phyloP scores from a whole-genome alignment of 768 basidiomycete genomes.

The Pilatotrama ljubarskyi region DNA sequence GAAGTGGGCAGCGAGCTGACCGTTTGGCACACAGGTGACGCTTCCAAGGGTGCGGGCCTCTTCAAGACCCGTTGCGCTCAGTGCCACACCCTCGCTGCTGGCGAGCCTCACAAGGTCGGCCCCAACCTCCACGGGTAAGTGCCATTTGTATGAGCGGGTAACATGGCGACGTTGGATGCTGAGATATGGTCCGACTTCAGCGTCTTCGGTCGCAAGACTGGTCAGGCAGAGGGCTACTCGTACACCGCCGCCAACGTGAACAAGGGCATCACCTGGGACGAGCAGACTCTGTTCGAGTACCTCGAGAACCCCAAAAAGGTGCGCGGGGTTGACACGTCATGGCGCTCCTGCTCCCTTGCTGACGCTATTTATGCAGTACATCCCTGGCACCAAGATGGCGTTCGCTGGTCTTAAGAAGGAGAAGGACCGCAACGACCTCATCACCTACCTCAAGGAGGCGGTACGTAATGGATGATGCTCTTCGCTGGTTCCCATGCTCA shows the following conservation, averaged over 20 bases:
- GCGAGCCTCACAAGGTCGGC: slow-evolving; percentile 86
- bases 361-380: slow-evolving; percentile 55
- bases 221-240: slow-evolving; percentile 81
- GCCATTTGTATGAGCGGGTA: background rate
- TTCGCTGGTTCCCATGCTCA: background rate
- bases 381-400: slow-evolving; percentile 98
- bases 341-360: background rate
- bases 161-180: background rate
- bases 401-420: slow-evolving; percentile 99
- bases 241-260: slow-evolving; percentile 95
- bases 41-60: slow-evolving; percentile 85
- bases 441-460: slow-evolving; percentile 77
- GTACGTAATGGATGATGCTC: slow-evolving; percentile 43
- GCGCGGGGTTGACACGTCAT: slow-evolving; percentile 28
- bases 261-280: slow-evolving; percentile 88
- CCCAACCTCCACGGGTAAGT: slow-evolving; percentile 92
- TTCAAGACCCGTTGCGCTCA: slow-evolving; percentile 97
- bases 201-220: slow-evolving; percentile 83
- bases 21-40: slow-evolving; percentile 59
- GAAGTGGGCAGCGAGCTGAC: slow-evolving; percentile 3
- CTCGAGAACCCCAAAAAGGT: slow-evolving; percentile 98
- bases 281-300: slow-evolving; percentile 92
- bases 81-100: slow-evolving; percentile 84
- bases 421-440: slow-evolving; percentile 93
- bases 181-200: slow-evolving; percentile 37